Percentiles rank a stretch among this genome's conserved stretches.
phyloP scores from a whole-genome alignment of 345 rosid genomes.

The Excoecaria agallocha region DNA sequence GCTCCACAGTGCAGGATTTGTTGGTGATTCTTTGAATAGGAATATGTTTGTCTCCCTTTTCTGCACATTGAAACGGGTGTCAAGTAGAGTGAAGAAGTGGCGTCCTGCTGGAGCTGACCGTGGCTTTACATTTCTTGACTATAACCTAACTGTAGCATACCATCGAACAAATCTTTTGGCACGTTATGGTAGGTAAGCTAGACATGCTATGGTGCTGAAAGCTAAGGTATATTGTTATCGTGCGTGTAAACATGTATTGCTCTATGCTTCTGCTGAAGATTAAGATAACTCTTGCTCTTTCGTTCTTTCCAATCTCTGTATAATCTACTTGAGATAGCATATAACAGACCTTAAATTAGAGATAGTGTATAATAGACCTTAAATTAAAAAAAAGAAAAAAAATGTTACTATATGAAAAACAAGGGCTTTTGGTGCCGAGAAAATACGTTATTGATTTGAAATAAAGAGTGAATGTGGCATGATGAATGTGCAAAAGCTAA shows the following conservation, averaged over 20 bases:
- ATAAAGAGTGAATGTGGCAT: neutral
- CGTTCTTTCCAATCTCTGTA: neutral
- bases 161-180: constrained; percentile 92
- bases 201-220: neutral
- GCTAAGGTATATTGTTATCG: neutral
- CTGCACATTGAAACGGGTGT: constrained; percentile 62
- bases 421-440: neutral
- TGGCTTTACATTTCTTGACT: constrained; percentile 73
- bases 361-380: neutral
- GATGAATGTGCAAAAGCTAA: neutral
- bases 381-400: neutral
- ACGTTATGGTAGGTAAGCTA: constrained; percentile 92
- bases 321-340: neutral
- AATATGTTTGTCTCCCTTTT: constrained; percentile 91
- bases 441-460: neutral
- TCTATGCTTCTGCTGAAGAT: neutral
- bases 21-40: constrained; percentile 92
- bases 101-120: constrained; percentile 92
- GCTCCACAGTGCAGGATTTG: constrained; percentile 73
- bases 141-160: constrained; percentile 85
- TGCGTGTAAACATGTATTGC: neutral
- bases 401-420: neutral
- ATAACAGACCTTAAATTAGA: neutral
- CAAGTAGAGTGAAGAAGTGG: constrained; percentile 78
- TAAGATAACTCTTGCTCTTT: neutral